Evolutionary conservation across 768 basidiomycete species (phyloP).

Genomic region (Phaeotremella skinneri): DNA sequence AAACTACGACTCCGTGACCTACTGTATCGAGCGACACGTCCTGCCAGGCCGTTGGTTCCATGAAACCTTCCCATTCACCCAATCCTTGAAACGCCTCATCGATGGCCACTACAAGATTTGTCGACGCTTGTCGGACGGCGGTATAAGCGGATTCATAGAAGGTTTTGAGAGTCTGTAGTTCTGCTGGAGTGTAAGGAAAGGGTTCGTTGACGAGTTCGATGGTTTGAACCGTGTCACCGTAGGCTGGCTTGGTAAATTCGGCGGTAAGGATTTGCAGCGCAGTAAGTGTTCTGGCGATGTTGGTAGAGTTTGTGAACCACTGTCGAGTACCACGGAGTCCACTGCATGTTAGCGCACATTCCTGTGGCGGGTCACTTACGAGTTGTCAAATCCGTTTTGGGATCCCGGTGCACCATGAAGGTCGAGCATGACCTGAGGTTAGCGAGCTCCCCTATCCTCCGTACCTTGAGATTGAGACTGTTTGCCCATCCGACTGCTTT

Average conservation of each 20-base stretch:
- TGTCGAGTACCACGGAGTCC: constrained; percentile 34
- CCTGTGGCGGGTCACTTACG: constrained; percentile 13
- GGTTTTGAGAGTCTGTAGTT: constrained; percentile 29
- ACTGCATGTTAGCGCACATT: constrained; percentile 7
- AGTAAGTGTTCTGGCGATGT: constrained; percentile 36
- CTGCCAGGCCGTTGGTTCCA: constrained; percentile 30
- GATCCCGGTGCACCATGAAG: constrained; percentile 47
- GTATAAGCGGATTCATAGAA: constrained; percentile 42
- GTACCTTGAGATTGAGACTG: constrained; percentile 36
- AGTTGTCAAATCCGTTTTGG: constrained; percentile 51
- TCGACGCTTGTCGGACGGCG: constrained; percentile 15
- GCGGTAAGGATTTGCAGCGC: constrained; percentile 36
- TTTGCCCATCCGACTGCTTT: constrained; percentile 45
- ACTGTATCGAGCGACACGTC: constrained; percentile 48
- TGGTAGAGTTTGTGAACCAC: constrained; percentile 45
- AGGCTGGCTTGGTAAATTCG: constrained; percentile 43
- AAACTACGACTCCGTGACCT: constrained; percentile 18
- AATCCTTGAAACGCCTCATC: constrained; percentile 44
- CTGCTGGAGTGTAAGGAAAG: constrained; percentile 30
- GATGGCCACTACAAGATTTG: constrained; percentile 28
- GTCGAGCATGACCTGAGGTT: constrained; percentile 38
- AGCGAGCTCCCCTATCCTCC: not conserved
- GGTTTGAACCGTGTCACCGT: constrained; percentile 38
- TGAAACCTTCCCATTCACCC: constrained; percentile 41
- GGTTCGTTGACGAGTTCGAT: constrained; percentile 50